phyloP scores from a whole-genome alignment of 192 early-diverging fungal species.

The Paraglomus brasilianum region DNA sequence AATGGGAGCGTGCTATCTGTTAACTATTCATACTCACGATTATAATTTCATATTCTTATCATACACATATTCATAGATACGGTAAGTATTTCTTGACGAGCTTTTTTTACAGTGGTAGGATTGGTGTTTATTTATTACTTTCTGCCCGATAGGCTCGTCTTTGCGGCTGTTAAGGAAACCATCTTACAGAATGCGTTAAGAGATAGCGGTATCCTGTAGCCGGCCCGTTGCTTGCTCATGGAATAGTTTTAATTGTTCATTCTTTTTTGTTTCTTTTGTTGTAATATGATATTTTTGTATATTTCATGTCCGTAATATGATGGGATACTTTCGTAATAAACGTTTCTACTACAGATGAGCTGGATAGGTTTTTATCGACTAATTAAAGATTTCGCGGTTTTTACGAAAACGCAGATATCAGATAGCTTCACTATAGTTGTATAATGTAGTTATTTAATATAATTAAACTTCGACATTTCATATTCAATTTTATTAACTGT shows the following conservation, averaged over 20 bases:
- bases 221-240: not conserved
- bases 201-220: constrained; percentile 71
- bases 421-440: too few relatives aligned
- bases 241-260: not conserved
- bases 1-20: not conserved
- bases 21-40: not conserved
- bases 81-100: not conserved
- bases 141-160: constrained; percentile 58
- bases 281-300: constrained; percentile 21
- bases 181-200: constrained; percentile 83
- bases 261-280: constrained; percentile 13
- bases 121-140: not conserved
- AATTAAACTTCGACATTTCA: too few relatives aligned
- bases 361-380: too few relatives aligned
- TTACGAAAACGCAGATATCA: too few relatives aligned
- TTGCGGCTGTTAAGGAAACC: constrained; percentile 92
- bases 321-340: too few relatives aligned
- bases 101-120: not conserved
- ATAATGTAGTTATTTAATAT: too few relatives aligned
- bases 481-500: too few relatives aligned
- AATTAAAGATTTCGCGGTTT: too few relatives aligned
- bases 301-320: not conserved
- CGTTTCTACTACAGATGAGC: too few relatives aligned
- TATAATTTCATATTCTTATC: not conserved
- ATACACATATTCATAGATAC: not conserved